Evolutionary conservation across 176 grass and related monocot genomes (phyloP).

Genomic region (Ensete ventricosum): DNA sequence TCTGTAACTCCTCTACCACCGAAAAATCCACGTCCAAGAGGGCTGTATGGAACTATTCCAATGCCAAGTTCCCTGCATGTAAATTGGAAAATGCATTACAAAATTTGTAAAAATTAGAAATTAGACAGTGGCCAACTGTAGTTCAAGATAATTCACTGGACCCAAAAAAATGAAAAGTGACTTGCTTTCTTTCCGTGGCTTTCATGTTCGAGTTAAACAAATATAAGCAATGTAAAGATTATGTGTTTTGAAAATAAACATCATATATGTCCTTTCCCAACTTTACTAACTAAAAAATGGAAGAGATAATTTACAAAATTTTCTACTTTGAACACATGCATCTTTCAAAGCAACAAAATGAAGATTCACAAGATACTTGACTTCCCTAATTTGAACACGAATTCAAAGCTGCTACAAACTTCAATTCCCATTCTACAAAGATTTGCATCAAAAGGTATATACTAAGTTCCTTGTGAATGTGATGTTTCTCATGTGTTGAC

Average conservation of each 20-base stretch:
- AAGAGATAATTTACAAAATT: not conserved
- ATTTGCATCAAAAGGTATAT: not conserved
- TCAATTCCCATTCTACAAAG: not conserved
- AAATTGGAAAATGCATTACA: not conserved
- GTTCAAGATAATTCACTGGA: not conserved
- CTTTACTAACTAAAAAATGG: not conserved
- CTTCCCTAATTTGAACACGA: not conserved
- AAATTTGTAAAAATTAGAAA: not conserved
- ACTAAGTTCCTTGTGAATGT: not conserved
- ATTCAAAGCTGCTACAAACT: not conserved
- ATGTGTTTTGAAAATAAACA: no score
- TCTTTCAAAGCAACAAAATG: not conserved
- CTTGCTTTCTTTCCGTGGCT: not conserved
- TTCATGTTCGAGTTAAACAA: not conserved
- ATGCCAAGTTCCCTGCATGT: slow-evolving; percentile 57
- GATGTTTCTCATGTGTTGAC: not conserved
- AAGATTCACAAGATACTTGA: not conserved
- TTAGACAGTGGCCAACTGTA: not conserved
- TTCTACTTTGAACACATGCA: not conserved
- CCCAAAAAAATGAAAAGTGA: not conserved
- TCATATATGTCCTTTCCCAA: not conserved
- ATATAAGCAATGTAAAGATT: not conserved
- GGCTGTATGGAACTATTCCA: slow-evolving; percentile 84
- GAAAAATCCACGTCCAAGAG: slow-evolving; percentile 68
- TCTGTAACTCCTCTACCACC: slow-evolving; percentile 47